Evolutionary conservation across 1,284 basidiomycete species (phyloP).

Genomic region (Melampsora occidentalis): DNA sequence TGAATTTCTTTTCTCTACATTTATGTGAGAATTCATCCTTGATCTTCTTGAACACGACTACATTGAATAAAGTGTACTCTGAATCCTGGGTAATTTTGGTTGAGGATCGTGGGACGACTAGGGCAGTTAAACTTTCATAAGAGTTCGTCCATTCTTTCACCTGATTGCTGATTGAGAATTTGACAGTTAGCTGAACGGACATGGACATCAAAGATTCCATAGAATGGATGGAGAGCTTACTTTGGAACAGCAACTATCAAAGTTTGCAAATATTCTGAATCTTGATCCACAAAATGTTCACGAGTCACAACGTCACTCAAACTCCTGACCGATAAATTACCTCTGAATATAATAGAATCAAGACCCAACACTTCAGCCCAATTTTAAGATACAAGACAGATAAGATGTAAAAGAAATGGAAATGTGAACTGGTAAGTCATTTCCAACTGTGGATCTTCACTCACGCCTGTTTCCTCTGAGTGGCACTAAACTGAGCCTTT

Average conservation of each 20-base stretch:
- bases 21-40: conserved; percentile 92
- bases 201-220: background rate
- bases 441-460: conserved; percentile 50
- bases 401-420: background rate
- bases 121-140: conserved; percentile 81
- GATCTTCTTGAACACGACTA: conserved; percentile 85
- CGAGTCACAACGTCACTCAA: conserved; percentile 79
- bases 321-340: conserved; percentile 85
- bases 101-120: conserved; percentile 96
- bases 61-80: conserved; percentile 81
- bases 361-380: conserved; percentile 1
- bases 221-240: conserved; percentile 58
- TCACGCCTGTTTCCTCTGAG: conserved; percentile 91
- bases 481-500: conserved; percentile 85
- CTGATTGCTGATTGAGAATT: conserved; percentile 62
- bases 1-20: conserved; percentile 94
- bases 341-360: conserved; percentile 59
- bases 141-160: conserved; percentile 82
- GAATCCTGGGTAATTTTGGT: conserved; percentile 64
- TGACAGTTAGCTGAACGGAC: conserved; percentile 2
- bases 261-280: conserved; percentile 92
- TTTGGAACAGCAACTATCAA: conserved; percentile 90
- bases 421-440: no score
- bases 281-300: conserved; percentile 70
- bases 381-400: background rate